A percentile compares a stretch with the other conserved stretches of the same genome.
Conservation (phyloP, 2,329 filamentous ascomycete species). For the Knufia petricola region DNA sequence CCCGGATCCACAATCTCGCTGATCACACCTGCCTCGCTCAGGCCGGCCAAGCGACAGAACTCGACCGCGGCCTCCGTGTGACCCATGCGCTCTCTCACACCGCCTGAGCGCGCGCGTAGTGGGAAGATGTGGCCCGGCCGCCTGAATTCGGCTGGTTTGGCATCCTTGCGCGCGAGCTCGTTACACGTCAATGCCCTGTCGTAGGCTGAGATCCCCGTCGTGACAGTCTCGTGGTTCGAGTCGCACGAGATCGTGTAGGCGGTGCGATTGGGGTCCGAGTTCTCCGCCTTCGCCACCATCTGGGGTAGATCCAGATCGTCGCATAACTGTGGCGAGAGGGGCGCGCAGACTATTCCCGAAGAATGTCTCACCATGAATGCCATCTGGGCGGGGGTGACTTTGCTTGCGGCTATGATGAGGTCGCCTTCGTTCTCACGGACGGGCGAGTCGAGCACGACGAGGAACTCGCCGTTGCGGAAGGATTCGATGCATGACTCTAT, state of each 20-base stretch:
- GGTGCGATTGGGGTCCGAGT: conserved; percentile 71
- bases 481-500: conserved; percentile 26
- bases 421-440: conserved; percentile 96
- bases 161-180: conserved; percentile 59
- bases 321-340: conserved; percentile 61
- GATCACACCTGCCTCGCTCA: conserved; percentile 67
- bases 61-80: conserved; percentile 94
- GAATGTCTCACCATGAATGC: conserved; percentile 91
- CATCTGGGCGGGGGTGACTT: conserved; percentile 80
- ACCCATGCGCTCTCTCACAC: conserved; percentile 67
- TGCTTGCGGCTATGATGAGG: conserved; percentile 83
- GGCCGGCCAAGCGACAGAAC: conserved; percentile 76
- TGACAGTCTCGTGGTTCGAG: conserved; percentile 59
- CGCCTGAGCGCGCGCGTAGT: conserved; percentile 66
- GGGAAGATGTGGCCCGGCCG: conserved; percentile 87
- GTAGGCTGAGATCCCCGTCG: conserved; percentile 82
- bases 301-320: conserved; percentile 67
- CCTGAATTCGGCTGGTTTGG: conserved; percentile 54
- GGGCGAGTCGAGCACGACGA: conserved; percentile 87
- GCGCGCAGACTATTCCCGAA: conserved; percentile 82
- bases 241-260: conserved; percentile 91
- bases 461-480: conserved; percentile 62
- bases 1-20: conserved; percentile 88
- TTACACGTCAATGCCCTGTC: conserved; percentile 78
- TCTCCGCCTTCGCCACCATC: conserved; percentile 66